These are phyloP conservation scores for Pseudoscleropodium purum DNA, from an alignment of 225 moss, liverwort and hornwort species.

Conservation along the genomic window DNA sequence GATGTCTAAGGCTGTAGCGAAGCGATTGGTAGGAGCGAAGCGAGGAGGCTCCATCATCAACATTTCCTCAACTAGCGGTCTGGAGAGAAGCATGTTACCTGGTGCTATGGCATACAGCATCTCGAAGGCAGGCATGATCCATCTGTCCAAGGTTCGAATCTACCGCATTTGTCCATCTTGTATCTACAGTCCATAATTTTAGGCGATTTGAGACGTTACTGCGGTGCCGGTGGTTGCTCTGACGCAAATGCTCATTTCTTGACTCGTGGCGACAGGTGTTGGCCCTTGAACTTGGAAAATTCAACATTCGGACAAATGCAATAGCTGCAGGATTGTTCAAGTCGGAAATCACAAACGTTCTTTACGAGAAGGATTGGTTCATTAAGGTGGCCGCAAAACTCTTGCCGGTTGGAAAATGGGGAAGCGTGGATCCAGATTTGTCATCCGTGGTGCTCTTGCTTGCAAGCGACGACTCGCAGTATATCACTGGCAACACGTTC, in stretches of 20 bases:
- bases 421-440: conserved; percentile 61
- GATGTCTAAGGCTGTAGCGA: conserved; percentile 69
- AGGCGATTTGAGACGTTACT: not conserved
- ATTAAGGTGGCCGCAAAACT: conserved; percentile 29
- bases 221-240: not conserved
- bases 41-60: conserved; percentile 70
- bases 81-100: conserved; percentile 52
- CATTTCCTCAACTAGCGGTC: conserved; percentile 54
- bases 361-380: conserved; percentile 59
- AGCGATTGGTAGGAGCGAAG: conserved; percentile 38
- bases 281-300: conserved; percentile 67
- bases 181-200: not conserved
- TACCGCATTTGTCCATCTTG: not conserved
- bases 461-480: conserved; percentile 55
- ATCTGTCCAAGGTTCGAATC: conserved; percentile 50
- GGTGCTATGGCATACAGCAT: conserved; percentile 40
- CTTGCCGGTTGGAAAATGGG: conserved; percentile 58
- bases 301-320: conserved; percentile 63
- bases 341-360: conserved; percentile 59
- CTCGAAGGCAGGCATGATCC: conserved; percentile 63
- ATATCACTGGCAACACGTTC: conserved; percentile 63
- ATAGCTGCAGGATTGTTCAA: conserved; percentile 77
- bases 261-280: conserved; percentile 12
- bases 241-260: not conserved
- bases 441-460: conserved; percentile 71